phyloP scores from a whole-genome alignment of 2,329 filamentous ascomycete genomes.

The Cercospora brassicicola region DNA sequence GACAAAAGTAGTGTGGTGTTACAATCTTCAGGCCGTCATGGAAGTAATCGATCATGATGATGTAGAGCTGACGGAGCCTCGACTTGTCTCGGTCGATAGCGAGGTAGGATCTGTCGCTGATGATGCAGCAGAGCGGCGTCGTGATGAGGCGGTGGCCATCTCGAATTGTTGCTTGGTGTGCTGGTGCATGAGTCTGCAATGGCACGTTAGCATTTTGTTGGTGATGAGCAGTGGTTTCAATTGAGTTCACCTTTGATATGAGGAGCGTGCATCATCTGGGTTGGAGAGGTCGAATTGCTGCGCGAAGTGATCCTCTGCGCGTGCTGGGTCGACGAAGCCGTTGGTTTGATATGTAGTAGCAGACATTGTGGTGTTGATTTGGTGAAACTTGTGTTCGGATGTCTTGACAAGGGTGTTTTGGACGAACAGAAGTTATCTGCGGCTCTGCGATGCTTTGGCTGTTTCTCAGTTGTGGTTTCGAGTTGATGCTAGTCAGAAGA shows the following conservation, averaged over 20 bases:
- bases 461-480: not conserved
- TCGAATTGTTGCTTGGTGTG: conserved; percentile 53
- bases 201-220: conserved; percentile 5
- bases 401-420: not conserved
- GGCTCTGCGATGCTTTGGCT: not conserved
- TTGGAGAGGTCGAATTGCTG: conserved; percentile 47
- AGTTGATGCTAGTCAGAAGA: not conserved
- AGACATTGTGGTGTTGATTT: conserved; percentile 29
- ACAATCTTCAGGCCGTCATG: no score
- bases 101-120: conserved; percentile 21
- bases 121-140: conserved; percentile 41
- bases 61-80: conserved; percentile 34
- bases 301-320: conserved; percentile 47
- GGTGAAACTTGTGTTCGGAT: conserved; percentile 1
- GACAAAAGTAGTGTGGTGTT: not conserved
- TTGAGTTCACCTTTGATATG: conserved; percentile 45
- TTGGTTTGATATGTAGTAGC: conserved; percentile 40
- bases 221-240: not conserved
- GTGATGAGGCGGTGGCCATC: conserved; percentile 48
- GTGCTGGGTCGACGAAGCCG: conserved; percentile 45
- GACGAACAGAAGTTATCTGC: not conserved
- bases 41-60: conserved; percentile 19
- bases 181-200: conserved; percentile 50
- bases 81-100: conserved; percentile 30
- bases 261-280: conserved; percentile 43